Base-by-base conservation (phyloP, 2,329 filamentous ascomycete genomes). In the Lachnellula arida region DNA sequence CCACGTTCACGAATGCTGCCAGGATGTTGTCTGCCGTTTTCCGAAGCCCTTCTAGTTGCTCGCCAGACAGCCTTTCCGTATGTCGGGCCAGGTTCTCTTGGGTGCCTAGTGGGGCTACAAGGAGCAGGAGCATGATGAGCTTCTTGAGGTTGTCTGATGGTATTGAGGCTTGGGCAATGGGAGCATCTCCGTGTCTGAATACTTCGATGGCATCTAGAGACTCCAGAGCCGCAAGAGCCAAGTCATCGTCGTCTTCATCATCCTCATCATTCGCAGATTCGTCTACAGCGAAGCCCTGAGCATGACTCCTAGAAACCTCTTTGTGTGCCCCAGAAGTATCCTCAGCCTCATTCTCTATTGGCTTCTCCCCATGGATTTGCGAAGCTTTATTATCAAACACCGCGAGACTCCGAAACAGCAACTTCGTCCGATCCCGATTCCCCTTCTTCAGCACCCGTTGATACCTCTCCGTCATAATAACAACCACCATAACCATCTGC, bases 141-240 rank as follows among this genome's bases (percentile, higher is more conserved):
- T 83, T 86, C 46, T 84, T 79, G 54, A 90, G 82, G 66, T 90
- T 90, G 67, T 91, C 87, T 0, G 84, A 81, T 0, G 88, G 87
- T 50, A 91, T 87, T 61, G 88, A 84, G 32, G 86, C 83, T n/a
- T 81, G 79, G 44, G 82, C 78, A 1, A 82, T 79, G 3, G 77
- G 77, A 3, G 71, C 68, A 58, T 78, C 76, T 15, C 76, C 77
- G 3, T 81, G 76, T 60, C 78, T 79, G 61, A 85, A 82, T 0
- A 80, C 81, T 9, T 86, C 81, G 48, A 81, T 75, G 32, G 84
- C 81, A 67, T 89, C 81, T 57, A 91, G 76, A 0, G 85, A 78
- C 57, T 89, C 84, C 42, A 91, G 76, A 0, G 87, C 86, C 1
- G 86, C 85, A 23, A 89, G 71, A 6, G 87, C 84, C 43, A 91